phyloP scores from a whole-genome alignment of 176 grass and related monocot species.

The Sorghum bicolor region Sorghum_bicolor_NCBIv3 NC_012871.2:65622001-65622500 shows the following conservation, averaged over 20 bases:
- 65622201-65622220: neutral
- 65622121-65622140: no score
- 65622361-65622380: conserved; percentile 33
- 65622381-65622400: conserved; percentile 1
- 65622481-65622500: neutral
- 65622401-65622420: conserved; percentile 15
- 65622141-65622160: no score
- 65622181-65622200: no score
- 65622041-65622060: no score
- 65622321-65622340: neutral
- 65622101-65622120: no score
- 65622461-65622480: neutral
- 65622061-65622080: no score
- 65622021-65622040: no score
- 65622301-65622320: neutral
- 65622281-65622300: neutral
- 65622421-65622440: neutral
- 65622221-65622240: no score
- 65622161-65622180: no score
- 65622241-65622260: neutral
- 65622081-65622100: no score
- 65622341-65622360: neutral
- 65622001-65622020: no score
- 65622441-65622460: neutral
- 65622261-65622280: neutral